A percentile compares a stretch with the other conserved stretches of the same genome.
Evolutionary conservation across 1,284 basidiomycete species (phyloP).

Genomic region (Leccinum griseonigrum): DNA sequence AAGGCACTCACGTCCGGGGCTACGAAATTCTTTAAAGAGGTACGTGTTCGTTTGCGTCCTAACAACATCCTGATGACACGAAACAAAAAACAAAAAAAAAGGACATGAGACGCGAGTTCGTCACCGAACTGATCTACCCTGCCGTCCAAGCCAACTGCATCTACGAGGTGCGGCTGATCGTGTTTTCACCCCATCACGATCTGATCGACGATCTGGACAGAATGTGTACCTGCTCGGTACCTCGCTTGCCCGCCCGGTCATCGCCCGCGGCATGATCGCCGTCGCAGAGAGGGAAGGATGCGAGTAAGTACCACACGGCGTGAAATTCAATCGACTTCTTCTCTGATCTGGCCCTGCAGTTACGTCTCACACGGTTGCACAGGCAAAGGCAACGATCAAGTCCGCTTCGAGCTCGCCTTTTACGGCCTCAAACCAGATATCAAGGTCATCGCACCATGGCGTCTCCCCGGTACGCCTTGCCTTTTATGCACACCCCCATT

Average conservation of each 20-base stretch:
- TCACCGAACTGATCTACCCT: constrained; percentile 96
- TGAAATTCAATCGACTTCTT: background rate
- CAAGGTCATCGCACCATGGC: background rate
- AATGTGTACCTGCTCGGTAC: constrained; percentile 98
- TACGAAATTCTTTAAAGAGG: constrained; percentile 92
- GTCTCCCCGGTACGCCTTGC: background rate
- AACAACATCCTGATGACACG: background rate
- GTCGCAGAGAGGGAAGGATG: constrained; percentile 89
- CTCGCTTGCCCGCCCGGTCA: constrained; percentile 96
- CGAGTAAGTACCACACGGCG: constrained; percentile 59
- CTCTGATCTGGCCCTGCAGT: constrained; percentile 39
- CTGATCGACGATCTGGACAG: constrained; percentile 37
- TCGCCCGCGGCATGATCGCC: constrained; percentile 98
- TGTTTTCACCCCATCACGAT: background rate
- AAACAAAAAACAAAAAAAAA: constrained; percentile 32
- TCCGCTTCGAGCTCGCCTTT: background rate
- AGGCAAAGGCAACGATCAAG: background rate
- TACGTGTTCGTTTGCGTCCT: constrained; percentile 25
- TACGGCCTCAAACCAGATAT: background rate
- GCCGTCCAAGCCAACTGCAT: constrained; percentile 99
- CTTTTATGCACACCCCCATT: background rate
- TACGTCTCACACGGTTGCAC: constrained; percentile 99
- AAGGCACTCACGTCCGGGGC: constrained; percentile 95
- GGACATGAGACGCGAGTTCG: constrained; percentile 95
- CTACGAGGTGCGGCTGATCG: constrained; percentile 71